These are phyloP conservation scores for Rhynchosporium graminicola DNA, from an alignment of 2,329 filamentous ascomycete genomes.

Conservation along the genomic window DNA sequence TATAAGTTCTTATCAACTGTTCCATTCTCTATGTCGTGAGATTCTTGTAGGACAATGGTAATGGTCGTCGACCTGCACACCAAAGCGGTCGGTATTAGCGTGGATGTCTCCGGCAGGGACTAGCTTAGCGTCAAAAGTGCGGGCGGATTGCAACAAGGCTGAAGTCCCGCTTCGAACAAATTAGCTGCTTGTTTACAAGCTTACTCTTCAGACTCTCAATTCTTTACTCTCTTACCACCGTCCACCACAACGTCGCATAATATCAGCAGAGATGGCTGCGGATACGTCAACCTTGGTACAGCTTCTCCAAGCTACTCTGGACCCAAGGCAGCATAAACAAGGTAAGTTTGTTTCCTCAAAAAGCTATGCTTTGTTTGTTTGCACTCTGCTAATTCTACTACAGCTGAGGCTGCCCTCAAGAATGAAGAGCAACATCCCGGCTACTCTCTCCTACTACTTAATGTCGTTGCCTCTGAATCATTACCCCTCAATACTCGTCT, in stretches of 20 bases:
- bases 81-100: background rate
- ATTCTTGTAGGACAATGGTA: background rate
- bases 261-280: conserved; percentile 53
- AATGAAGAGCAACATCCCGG: conserved; percentile 78
- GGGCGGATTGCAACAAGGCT: background rate
- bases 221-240: background rate
- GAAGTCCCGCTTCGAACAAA: conserved; percentile 10
- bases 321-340: conserved; percentile 85
- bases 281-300: conserved; percentile 68
- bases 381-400: conserved; percentile 34
- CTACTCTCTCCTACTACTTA: conserved; percentile 85
- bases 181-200: conserved; percentile 7
- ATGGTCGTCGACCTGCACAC: background rate
- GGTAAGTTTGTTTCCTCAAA: conserved; percentile 54
- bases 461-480: conserved; percentile 78
- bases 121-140: background rate
- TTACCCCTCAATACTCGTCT: conserved; percentile 79
- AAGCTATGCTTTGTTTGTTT: conserved; percentile 31
- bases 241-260: conserved; percentile 13
- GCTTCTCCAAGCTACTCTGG: conserved; percentile 87
- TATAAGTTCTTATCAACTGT: too few relatives aligned
- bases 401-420: conserved; percentile 81
- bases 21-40: background rate
- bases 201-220: too few relatives aligned
- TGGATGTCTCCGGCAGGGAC: background rate